Evolutionary conservation across 2,329 filamentous ascomycete species (phyloP), one percentile per base, ranked within the genome.

Genomic region (Coleophoma cylindrospora): DNA sequence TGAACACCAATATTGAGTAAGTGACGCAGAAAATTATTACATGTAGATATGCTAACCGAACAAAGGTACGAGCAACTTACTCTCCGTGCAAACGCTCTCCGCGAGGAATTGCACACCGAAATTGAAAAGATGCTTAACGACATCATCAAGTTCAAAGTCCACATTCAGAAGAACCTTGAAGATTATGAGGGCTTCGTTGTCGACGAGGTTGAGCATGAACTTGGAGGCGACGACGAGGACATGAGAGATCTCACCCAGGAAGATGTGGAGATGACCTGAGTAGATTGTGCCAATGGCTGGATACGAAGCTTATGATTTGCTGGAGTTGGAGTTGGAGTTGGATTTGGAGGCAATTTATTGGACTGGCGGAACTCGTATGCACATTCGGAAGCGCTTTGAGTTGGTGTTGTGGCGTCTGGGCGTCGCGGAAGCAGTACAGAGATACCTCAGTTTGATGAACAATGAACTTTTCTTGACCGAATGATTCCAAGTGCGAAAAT

Each of bases 101-200:
- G 94, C n/a, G 94, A 99, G 68, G 91, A 97, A 67, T 77, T 99
- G n/a, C 94, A 99, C 68, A 96, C 91, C 0, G 91, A 96, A 67
- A 89, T 96, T 61, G 94, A 96, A 72, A 86, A 85, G 61, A 95
- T 97, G 81, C 74, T 99, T 53, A 95, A 96, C 71, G 91, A 97
- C 65, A 87, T 96, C 54, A 95, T 97, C 73, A 91, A 95, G 64
- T 97, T 99, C 81, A 99, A 99, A 73, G 89, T 99, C 57, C 91
- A 97, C 64, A 78, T 99, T 47, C 94, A 99, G 69, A 91, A 91
- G 72, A 86, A 84, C 52, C 74, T 99, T 48, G 92, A 96, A 66
- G 89, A 94, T 63, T 97, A 96, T 67, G 94, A 99, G 70, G 84
- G 85, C 50, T 96, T 96, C 65, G 90, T 96, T 7, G 86, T 89